Evolutionary conservation across 306 rosid species (phyloP), one percentile per base, ranked within the genome.

Genomic region (Vigna angularis): DNA sequence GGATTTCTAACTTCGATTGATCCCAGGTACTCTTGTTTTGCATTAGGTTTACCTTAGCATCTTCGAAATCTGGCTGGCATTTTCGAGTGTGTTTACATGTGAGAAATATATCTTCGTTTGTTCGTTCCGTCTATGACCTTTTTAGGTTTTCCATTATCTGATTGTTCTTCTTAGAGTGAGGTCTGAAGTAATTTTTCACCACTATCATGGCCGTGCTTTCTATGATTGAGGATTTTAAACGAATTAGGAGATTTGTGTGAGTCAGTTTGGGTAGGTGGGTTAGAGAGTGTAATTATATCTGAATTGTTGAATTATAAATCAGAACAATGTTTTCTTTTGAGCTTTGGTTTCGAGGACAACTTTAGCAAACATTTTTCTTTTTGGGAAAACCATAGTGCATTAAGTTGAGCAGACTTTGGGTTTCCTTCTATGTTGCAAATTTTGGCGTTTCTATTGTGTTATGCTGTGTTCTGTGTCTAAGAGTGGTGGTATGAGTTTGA

Each of bases 391-490:
- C 56, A 47, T 20, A 3, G n/a, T 62, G 74, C 18, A 32, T 71
- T 53, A 17, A 48, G 47, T 16, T 71, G 22, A 64, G 59, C 24
- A 59, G 36, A 76, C 45, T 40, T 42, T 9, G 47, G 47, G 47
- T 42, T 66, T 26, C 3, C 28, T 26, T 26, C 28, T 26, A 26
- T 64, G 30, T 20, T 18, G 28, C 65, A 22, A 71, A 56, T 11
- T 47, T 50, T 67, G 65, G 22, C 49, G 24, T 62, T 73, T 80
- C 40, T 40, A 5, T 52, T 11, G 50, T 45, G 50, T 20, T 51
- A 9, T 42, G 47, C 17, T 26, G 30, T 65, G 24, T 62, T 62
- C 47, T 64, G 14, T 36, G 4, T 9, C 13, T 42, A 4, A 42
- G 47, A 62, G 12, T 15, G 30, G 7, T 26, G 17, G 20, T 76